These are phyloP conservation scores for Digitaria exilis DNA, from an alignment of 202 grass and related monocot genomes.

Conservation along the genomic window DNA sequence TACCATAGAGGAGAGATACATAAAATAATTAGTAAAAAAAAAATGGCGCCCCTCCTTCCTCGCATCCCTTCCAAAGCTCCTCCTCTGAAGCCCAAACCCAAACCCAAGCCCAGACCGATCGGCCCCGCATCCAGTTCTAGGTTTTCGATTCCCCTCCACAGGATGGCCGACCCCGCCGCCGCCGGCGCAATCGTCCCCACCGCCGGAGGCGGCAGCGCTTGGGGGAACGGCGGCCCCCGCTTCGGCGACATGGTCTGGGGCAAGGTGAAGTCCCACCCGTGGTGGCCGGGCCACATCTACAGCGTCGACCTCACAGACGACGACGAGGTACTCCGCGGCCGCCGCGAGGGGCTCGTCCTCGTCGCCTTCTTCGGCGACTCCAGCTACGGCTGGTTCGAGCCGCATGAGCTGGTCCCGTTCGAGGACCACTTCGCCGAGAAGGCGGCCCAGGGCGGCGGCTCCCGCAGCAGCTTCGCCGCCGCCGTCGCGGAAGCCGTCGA, in stretches of 20 bases:
- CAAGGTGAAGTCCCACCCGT: slow-evolving; percentile 98
- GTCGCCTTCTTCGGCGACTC: slow-evolving; percentile 96
- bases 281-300: slow-evolving; percentile 95
- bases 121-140: slow-evolving; percentile 32
- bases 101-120: slow-evolving; percentile 21
- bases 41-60: not conserved
- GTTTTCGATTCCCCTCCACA: slow-evolving; percentile 43
- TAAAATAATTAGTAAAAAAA: not conserved
- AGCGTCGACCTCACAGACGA: slow-evolving; percentile 60
- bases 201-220: slow-evolving; percentile 2
- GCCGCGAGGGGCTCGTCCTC: slow-evolving; percentile 63
- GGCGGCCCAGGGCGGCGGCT: slow-evolving; percentile 47
- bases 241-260: slow-evolving; percentile 95
- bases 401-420: slow-evolving; percentile 76
- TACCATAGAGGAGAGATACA: not conserved
- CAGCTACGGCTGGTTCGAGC: slow-evolving; percentile 97
- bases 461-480: slow-evolving; percentile 59
- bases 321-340: slow-evolving; percentile 59
- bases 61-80: not conserved
- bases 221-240: slow-evolving; percentile 23
- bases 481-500: slow-evolving; percentile 79
- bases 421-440: slow-evolving; percentile 60
- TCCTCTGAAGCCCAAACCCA: slow-evolving; percentile 20
- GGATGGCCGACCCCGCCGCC: slow-evolving; percentile 46
- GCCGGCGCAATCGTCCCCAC: slow-evolving; percentile 25